A percentile compares a stretch with the other conserved stretches of the same genome.
These are phyloP conservation scores for Moricandia moricandioides DNA, from an alignment of 345 rosid genomes.

Conservation along the genomic window DNA sequence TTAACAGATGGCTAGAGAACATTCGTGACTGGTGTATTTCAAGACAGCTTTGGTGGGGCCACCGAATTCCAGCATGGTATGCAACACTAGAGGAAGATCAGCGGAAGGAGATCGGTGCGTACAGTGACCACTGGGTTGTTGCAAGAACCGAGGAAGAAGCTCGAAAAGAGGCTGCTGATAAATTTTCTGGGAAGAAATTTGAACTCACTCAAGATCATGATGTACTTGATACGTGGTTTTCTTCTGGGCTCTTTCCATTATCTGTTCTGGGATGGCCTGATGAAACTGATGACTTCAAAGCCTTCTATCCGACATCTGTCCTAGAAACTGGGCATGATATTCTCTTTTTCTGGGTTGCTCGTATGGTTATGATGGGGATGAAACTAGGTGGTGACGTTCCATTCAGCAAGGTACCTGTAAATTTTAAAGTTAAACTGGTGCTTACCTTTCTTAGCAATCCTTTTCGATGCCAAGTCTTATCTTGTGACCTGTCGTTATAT, in stretches of 20 bases:
- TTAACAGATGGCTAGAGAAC: conserved; percentile 87
- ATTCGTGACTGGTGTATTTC: conserved; percentile 97
- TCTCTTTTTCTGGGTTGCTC: conserved; percentile 97
- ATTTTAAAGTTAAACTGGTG: neutral
- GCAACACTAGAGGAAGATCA: conserved; percentile 71
- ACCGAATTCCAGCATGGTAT: conserved; percentile 94
- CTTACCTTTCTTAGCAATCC: neutral
- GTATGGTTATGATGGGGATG: conserved; percentile 94
- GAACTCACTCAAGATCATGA: conserved; percentile 82
- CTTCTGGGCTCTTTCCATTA: conserved; percentile 86
- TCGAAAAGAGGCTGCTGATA: conserved; percentile 50
- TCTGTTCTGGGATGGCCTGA: conserved; percentile 96
- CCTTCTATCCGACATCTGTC: conserved; percentile 89
- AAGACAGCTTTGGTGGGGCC: conserved; percentile 99
- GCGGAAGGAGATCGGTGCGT: conserved; percentile 49
- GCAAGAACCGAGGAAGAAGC: conserved; percentile 77
- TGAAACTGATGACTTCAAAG: conserved; percentile 73
- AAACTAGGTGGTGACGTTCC: conserved; percentile 88
- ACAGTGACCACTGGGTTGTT: conserved; percentile 80
- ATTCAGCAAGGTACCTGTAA: conserved; percentile 66
- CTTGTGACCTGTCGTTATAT: neutral
- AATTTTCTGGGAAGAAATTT: conserved; percentile 70
- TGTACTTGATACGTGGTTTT: conserved; percentile 98
- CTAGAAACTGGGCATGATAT: conserved; percentile 98
- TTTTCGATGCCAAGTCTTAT: neutral